Evolutionary conservation across 371 early-diverging fungal genomes (phyloP), one percentile per base, ranked within the genome.

Genomic region (Saksenaea oblongispora): DNA sequence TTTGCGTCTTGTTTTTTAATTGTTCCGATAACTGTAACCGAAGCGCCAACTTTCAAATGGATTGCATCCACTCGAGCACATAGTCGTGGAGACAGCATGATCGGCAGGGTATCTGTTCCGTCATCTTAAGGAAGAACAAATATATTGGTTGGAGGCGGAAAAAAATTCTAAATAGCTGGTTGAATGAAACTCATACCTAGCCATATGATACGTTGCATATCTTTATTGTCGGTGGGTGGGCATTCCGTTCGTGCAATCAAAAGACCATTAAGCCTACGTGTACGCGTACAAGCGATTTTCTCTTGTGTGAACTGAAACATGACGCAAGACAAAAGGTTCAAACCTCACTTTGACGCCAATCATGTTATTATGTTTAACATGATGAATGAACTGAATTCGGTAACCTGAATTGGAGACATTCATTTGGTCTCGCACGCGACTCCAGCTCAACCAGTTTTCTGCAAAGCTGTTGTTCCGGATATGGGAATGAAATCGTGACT

Each of bases 31-130:
- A 69, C 37, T 5, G 62, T 57, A 24, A 69, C 59, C 10, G 65
- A 64, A 3, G 57, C 44, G n/a, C 62, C 24, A 15, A 55, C 3
- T 15, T 11, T 54, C 9, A 69, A 37, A 34, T 41, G 36, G 14
- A 10, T 53, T 22, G 42, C 34, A 36, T 65, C 64, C 5, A 44
- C 41, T 15, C 62, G 39, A 24, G 55, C 14, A 36, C 61, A 65
- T 35, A 61, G 22, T 22, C 65, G 51, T 27, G 64, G 36, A 28
- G 65, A 58, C 27, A 69, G n/a, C n/a, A 58, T 26, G 9, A 69
- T 54, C 5, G 58, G 47, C 54, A 69, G 54, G 13, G 57, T 54
- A 11, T 37, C 70, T 24, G 70, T 69, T 54, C 65, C 60, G 44
- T 69, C 70, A 53, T 69, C 70, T 69, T 56, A 39, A 41, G 39